Evolutionary conservation across 345 rosid species (phyloP).

Genomic region (Arabis hirsuta): DNA sequence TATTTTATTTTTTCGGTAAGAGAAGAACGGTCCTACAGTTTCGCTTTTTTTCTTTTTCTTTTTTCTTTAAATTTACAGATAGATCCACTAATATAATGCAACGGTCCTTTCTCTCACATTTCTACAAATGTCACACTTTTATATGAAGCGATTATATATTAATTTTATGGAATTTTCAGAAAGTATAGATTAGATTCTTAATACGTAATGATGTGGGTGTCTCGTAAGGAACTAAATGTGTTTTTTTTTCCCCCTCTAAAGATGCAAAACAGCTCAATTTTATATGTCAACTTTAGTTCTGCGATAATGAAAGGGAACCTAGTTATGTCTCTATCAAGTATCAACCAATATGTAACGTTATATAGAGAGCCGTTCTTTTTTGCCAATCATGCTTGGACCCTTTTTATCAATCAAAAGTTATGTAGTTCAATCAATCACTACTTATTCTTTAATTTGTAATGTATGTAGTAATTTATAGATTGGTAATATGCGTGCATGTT

Average conservation of each 20-base stretch:
- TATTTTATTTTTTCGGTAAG: background rate
- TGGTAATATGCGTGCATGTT: background rate
- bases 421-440: background rate
- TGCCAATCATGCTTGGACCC: background rate
- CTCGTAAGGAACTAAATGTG: slow-evolving; percentile 1
- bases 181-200: slow-evolving; percentile 10
- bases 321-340: background rate
- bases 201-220: background rate
- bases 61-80: background rate
- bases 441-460: background rate
- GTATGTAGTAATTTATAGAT: background rate
- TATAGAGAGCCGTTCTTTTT: slow-evolving; percentile 28
- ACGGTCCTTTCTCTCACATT: slow-evolving; percentile 37
- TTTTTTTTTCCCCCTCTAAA: background rate
- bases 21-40: slow-evolving; percentile 30
- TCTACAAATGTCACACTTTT: slow-evolving; percentile 27
- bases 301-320: slow-evolving; percentile 12
- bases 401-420: background rate
- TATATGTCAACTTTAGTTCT: slow-evolving; percentile 21
- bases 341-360: slow-evolving; percentile 9
- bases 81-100: slow-evolving; percentile 29
- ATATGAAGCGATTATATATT: background rate
- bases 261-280: slow-evolving; percentile 31
- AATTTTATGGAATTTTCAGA: slow-evolving; percentile 4
- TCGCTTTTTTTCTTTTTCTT: background rate